Percentiles rank a stretch among this genome's conserved stretches.
Evolutionary conservation across 139 green algal species (phyloP).

Genomic region (Coelastrella sp.): DNA sequence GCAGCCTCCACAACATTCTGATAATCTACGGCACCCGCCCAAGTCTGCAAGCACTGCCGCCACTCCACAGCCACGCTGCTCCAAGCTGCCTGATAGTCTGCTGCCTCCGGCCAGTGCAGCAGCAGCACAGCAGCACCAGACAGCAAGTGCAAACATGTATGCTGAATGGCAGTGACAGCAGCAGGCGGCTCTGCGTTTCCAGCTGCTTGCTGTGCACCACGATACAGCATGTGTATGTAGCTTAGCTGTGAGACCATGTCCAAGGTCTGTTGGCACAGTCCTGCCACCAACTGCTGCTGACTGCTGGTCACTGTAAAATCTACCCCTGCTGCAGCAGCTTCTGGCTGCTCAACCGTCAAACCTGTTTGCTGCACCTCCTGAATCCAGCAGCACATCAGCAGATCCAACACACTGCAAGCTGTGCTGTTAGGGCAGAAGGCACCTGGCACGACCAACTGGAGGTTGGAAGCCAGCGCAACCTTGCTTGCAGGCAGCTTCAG

Average conservation of each 20-base stretch:
- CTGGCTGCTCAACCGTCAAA: neutral
- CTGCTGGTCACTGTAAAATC: neutral
- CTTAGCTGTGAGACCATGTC: neutral
- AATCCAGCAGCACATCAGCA: constrained; percentile 1
- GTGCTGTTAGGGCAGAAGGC: neutral
- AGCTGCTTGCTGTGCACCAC: neutral
- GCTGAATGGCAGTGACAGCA: neutral
- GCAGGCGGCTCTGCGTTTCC: neutral
- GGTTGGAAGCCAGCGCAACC: neutral
- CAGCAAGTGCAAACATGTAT: neutral
- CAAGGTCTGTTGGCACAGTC: neutral
- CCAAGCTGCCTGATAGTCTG: neutral
- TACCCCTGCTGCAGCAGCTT: neutral
- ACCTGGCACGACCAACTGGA: neutral
- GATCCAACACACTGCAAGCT: neutral
- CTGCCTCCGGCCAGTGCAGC: neutral
- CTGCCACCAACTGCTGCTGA: neutral
- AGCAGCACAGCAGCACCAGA: neutral
- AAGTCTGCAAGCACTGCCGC: neutral
- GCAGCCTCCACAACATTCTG: too few relatives aligned
- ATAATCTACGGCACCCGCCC: too few relatives aligned
- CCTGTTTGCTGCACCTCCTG: neutral
- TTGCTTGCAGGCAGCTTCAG: neutral
- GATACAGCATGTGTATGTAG: neutral
- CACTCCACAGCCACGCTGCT: neutral